phyloP scores from a whole-genome alignment of 257 asterid species.

The Solanum ossicruentum region DNA sequence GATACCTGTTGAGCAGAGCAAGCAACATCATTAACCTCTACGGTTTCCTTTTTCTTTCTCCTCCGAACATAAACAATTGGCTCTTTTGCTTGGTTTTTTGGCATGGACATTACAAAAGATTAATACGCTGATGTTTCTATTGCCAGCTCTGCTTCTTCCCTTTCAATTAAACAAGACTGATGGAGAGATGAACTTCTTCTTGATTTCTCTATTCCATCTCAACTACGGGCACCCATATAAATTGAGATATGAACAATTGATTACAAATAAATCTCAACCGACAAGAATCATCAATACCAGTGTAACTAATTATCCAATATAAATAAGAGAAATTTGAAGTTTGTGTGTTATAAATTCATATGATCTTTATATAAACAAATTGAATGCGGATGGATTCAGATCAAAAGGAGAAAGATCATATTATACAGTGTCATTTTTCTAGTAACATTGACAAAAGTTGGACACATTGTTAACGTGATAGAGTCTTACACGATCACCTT shows the following conservation, averaged over 20 bases:
- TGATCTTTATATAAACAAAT: neutral
- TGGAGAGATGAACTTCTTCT: neutral
- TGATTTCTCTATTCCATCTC: neutral
- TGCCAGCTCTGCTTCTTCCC: neutral
- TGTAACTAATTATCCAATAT: neutral
- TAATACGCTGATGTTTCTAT: neutral
- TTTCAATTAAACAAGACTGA: neutral
- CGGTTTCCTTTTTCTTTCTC: neutral
- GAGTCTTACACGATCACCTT: neutral
- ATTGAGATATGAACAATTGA: neutral
- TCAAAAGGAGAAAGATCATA: neutral
- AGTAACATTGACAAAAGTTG: neutral
- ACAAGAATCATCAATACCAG: neutral
- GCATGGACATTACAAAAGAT: neutral
- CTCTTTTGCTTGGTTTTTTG: neutral
- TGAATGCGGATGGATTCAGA: neutral
- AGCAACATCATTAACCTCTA: neutral
- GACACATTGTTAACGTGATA: neutral
- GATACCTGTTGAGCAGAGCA: neutral
- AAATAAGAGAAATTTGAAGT: neutral
- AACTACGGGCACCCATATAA: neutral
- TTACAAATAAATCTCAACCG: neutral
- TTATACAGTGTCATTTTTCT: neutral
- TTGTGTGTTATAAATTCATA: neutral
- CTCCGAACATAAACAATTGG: neutral